Base-by-base conservation (phyloP, 495 filamentous ascomycete species). In the Aspergillus biplanus region DNA sequence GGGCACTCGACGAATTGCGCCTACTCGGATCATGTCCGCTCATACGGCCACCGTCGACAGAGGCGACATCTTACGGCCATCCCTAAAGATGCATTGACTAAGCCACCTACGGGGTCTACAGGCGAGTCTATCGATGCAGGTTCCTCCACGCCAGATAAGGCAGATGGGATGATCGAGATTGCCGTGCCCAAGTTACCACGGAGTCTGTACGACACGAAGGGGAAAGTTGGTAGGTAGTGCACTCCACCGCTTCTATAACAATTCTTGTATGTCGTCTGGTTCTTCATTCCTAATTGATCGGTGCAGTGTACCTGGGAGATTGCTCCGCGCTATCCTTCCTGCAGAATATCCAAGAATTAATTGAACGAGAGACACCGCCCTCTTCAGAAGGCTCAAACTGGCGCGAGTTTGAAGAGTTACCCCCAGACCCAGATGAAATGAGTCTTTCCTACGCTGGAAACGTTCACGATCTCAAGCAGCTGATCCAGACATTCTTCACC, bases 281-380 rank as follows among this genome's bases (percentile, higher is more conserved):
- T 52, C 5, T 52, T 3, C 5, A 52, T 3, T 18, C 4, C 48
- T 4, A 31, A 11, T 11, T 31, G n/a, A 52, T 18, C 3, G 4
- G 12, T 6, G 7, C 12, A 55, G 52, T 55, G 3, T 55, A 55
- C 32, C 52, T 55, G 8, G 52, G 52, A 13, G 52, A 55, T 32
- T 55, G 52, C 18, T 34, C 52, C n/a, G 52, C 52, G 0, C 33
- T 55, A 7, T 37, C 52, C 6, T 55, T 55, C 52, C 52, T 55
- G 15, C 52, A 55, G 33, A 55, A 55, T 7, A 55, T 55, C 5
- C 52, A 55, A 32, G 52, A 55, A n/a, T 35, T 55, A 13, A 55
- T 55, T 15, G 52, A 55, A 21, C 31, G 33, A 11, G 52, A 35
- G 52, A 55, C 12, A 3, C 52, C 37, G 31, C 32, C 52, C 21